Evolutionary conservation across 2,329 filamentous ascomycete species (phyloP), one percentile per base, ranked within the genome.

Genomic region (Neocucurbitaria cava): DNA sequence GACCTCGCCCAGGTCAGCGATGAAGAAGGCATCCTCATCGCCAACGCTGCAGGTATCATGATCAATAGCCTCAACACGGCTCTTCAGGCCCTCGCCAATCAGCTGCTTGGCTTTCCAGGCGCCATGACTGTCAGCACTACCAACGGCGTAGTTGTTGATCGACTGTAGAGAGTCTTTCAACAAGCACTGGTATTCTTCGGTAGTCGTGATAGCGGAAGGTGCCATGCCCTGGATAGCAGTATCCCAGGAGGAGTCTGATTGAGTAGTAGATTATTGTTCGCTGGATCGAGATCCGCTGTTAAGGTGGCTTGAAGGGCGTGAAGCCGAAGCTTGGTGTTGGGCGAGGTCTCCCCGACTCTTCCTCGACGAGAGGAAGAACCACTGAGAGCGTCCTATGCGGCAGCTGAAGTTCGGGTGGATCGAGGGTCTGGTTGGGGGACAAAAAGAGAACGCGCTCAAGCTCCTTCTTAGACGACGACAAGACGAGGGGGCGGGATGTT

Each of bases 341-440:
- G 89, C 92, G 90, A 92, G 91, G 91, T 89, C 92, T 94, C 89
- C 90, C 92, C 90, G 61, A 96, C 92, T 95, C 95, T 96, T 94
- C 95, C 95, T 93, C 94, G 80, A 83, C 83, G 83, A 95, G 94
- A 96, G 93, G 94, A 98, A 98, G 94, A 96, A 93, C 90, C 90
- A 88, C 86, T 87, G 87, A 89, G 89, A 87, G 87, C 88, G 90
- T 96, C 91, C 92, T 98, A 99, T 99, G 94, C 95, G 95, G 95
- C 95, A 98, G 94, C 91, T 96, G 90, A 86, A 83, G 81, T 79
- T 81, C 80, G 80, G 85, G 79, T 78, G 85, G 81, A 76, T 81
- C 84, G 78, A 83, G 84, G 66, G 75, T 76, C 65, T 66, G 68
- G 71, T 74, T 74, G 71, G 73, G 70, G 65, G 76, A 73, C 66